phyloP scores from a whole-genome alignment of 1,284 basidiomycete species.

The Sanghuangporus weigelae region DNA sequence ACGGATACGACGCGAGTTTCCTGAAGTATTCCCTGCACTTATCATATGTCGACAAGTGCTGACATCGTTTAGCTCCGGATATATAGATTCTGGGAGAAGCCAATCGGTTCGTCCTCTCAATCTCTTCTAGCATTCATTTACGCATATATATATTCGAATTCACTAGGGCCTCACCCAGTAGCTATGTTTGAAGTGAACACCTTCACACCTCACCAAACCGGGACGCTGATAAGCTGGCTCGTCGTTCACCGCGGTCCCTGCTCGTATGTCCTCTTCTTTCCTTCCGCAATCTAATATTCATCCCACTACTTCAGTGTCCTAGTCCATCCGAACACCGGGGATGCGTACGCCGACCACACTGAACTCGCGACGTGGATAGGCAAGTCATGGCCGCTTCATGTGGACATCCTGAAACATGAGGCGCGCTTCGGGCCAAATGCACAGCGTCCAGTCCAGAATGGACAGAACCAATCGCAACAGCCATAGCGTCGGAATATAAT shows the following conservation, averaged over 20 bases:
- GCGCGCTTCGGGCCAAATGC: neutral
- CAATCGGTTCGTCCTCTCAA: slow-evolving; percentile 41
- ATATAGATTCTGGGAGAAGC: slow-evolving; percentile 58
- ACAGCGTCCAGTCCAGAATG: neutral
- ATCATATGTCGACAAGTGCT: neutral
- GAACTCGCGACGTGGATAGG: slow-evolving; percentile 69
- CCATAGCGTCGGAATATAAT: neutral
- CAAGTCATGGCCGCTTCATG: slow-evolving; percentile 47
- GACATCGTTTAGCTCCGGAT: slow-evolving; percentile 47
- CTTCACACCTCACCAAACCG: slow-evolving; percentile 60
- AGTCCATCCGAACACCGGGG: slow-evolving; percentile 67
- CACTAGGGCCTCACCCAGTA: slow-evolving; percentile 51
- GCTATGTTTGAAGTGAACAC: slow-evolving; percentile 71
- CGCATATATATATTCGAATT: neutral
- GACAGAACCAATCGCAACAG: neutral
- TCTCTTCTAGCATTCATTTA: neutral
- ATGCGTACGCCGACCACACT: slow-evolving; percentile 57
- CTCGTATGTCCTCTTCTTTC: slow-evolving; percentile 41
- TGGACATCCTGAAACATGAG: slow-evolving; percentile 25
- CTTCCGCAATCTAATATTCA: neutral
- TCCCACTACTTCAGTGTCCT: slow-evolving; percentile 43
- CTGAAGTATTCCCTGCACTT: slow-evolving; percentile 41
- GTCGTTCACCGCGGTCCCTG: slow-evolving; percentile 59
- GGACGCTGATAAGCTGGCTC: slow-evolving; percentile 60
- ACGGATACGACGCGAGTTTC: slow-evolving; percentile 61